Evolutionary conservation across 2,329 filamentous ascomycete species (phyloP), one percentile per base, ranked within the genome.

Genomic region (Verticillium longisporum): DNA sequence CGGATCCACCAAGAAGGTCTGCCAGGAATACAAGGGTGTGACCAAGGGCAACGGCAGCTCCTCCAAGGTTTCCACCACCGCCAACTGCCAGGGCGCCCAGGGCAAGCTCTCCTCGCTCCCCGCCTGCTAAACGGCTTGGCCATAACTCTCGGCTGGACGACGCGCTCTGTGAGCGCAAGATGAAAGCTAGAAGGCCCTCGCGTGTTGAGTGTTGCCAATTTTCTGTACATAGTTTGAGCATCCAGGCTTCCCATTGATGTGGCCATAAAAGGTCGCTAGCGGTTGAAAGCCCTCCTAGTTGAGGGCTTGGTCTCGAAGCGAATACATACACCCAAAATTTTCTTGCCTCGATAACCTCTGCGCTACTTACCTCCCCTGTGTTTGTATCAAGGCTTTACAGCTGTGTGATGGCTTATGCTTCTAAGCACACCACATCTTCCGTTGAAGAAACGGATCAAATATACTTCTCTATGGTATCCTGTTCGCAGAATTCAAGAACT

Each of bases 1-100:
- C 61, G 60, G 60, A 31, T 71, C 56, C 37, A 65, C 67, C 55
- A 65, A 66, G 26, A 65, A 65, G 41, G 69, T 70, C 61, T 71
- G 69, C 60, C 69, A 70, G 62, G 69, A 66, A 1, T 71, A 71
- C 62, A 65, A 69, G n/a, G 69, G 69, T 0, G 71, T 69, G 32
- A 69, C 70, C 55, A 70, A 70, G 68, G 34, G 57, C 6, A 68
- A 68, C 36, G 69, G 69, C 32, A 68, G 63, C 50, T 71, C 69
- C 53, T 33, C 33, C 50, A 63, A 63, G 60, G 60, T 62, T 10
- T 36, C 56, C 14, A 60, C 60, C 10, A 62, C 60, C 2, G 58
- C 62, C 18, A 60, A 62, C 10, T 63, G 60, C 53, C 57, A 56
- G 33, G 62, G 60, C 6, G 56, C 56, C 37, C 56, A 58, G 56